Base-by-base conservation (phyloP, 2,329 filamentous ascomycete species). In the Sclerotinia glacialis region DNA sequence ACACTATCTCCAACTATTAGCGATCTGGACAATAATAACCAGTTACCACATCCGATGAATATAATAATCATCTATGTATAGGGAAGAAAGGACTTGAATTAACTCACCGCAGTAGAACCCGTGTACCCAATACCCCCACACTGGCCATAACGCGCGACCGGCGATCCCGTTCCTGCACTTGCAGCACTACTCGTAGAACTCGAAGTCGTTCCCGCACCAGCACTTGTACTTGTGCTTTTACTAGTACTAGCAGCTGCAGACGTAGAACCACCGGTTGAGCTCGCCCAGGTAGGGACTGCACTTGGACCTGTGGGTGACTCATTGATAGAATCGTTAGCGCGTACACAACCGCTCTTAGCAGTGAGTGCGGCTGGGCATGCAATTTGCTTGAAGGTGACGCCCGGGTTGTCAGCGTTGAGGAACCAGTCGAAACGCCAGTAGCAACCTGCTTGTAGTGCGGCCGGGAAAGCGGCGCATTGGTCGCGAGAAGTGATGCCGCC, bases 401-500 rank as follows among this genome's bases (percentile, higher is more conserved):
- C 72, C 5, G 81, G 81, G 70, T 83, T 83, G 69, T 83, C 79
- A 53, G 80, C 78, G 68, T 78, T 78, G 60, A 78, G 70, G 73
- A 84, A 83, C 81, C 81, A 85, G 71, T 82, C 80, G 69, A 83
- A 84, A 60, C 82, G 80, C 79, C 81, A 85, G 70, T 79, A 74
- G 72, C 82, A 84, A 18, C 82, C 82, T 14, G 71, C 71, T 71
- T 80, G 76, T 5, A 84, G 74, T 4, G 70, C 70, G 9, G 71
- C 71, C 8, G 82, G 82, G 72, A 84, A 79, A 26, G 71, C 69
- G 67, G 77, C 75, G 74, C 83, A 84, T 34, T 80, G 74, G 37
- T 76, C 74, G 60, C 79, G 76, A 65, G 75, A 76, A 28, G 77
- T 74, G 68, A 83, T 76, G 65, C 83, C 82, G 44, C 82, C 82